A percentile compares a stretch with the other conserved stretches of the same genome.
phyloP scores from a whole-genome alignment of 345 rosid genomes.

The Toxicodendron radicans region DNA sequence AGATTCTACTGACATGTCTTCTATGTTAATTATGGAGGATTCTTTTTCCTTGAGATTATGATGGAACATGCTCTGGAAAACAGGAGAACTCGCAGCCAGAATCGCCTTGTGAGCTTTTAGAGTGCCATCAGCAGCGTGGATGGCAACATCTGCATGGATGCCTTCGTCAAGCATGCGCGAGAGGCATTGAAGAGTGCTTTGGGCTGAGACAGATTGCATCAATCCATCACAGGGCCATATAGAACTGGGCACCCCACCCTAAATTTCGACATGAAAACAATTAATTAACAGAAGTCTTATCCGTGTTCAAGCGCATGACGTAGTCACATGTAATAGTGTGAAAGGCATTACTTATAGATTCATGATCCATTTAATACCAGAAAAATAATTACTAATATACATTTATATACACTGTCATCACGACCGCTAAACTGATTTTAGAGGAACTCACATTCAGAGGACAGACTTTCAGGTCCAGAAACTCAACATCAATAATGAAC shows the following conservation, averaged over 20 bases:
- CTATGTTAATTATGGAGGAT: constrained; percentile 73
- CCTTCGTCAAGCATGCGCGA: constrained; percentile 86
- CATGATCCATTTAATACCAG: not conserved
- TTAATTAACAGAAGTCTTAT: not conserved
- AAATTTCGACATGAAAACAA: constrained; percentile 19
- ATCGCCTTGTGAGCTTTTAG: constrained; percentile 83
- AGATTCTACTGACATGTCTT: constrained; percentile 82
- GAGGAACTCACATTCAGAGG: constrained; percentile 60
- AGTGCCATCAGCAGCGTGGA: constrained; percentile 74
- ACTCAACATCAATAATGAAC: constrained; percentile 84
- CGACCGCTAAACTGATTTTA: not conserved
- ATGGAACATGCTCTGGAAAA: constrained; percentile 87
- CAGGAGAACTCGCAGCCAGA: constrained; percentile 83
- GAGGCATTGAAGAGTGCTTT: constrained; percentile 69
- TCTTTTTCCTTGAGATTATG: constrained; percentile 91
- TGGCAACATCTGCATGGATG: constrained; percentile 72
- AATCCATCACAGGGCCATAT: constrained; percentile 70
- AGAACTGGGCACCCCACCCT: constrained; percentile 73
- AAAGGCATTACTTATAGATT: not conserved
- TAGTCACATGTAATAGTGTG: not conserved
- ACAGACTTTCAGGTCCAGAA: constrained; percentile 79
- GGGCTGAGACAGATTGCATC: constrained; percentile 58
- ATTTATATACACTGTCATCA: constrained; percentile 1
- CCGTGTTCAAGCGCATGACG: not conserved
- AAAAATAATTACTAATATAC: not conserved